Evolutionary conservation across 2,329 filamentous ascomycete species (phyloP), one percentile per base, ranked within the genome.

Genomic region (Ophiostoma piceae): DNA sequence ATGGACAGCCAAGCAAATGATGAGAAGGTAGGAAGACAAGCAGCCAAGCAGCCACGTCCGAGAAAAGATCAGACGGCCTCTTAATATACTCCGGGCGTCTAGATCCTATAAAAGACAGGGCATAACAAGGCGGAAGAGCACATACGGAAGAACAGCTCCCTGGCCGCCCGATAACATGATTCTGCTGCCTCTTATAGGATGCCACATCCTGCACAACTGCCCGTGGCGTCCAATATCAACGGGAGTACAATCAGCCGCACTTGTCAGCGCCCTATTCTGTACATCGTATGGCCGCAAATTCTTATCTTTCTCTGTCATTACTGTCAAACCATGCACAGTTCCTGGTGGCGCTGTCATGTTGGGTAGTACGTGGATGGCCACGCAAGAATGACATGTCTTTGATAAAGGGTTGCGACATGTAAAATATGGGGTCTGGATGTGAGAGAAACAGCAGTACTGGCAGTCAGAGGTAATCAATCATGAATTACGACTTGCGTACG

Each of bases 321-420:
- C 57, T 35, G 54, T 1, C 35, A 35, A 35, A 35, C 35, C 35
- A 35, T 35, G 35, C 35, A 35, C 35, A 35, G 35, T 35, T 35
- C 19, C 43, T 47, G 16, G 43, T 57, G 16, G 51, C 51, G n/a
- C n/a, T 57, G 43, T 47, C 43, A 57, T 26, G n/a, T 35, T 62
- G 57, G n/a, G 57, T 26, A 32, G 57, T 32, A 62, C 57, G 29
- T 35, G 29, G 57, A 32, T 62, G 57, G 57, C 57, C 57, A 62
- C 57, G 57, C 57, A 62, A 62, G 57, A 62, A 62, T 62, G 57
- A 9, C 57, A 62, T 62, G 12, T 32, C 26, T 62, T 62, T 32
- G 57, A 35, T 16, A 62, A 16, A n/a, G 29, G 12, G 57, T 62
- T 62, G 57, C 57, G 57, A 32, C 57, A 62, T 62, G 57, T 35